Conservation (phyloP, 2,329 filamentous ascomycete genomes). For the Xylaria sp. region DNA sequence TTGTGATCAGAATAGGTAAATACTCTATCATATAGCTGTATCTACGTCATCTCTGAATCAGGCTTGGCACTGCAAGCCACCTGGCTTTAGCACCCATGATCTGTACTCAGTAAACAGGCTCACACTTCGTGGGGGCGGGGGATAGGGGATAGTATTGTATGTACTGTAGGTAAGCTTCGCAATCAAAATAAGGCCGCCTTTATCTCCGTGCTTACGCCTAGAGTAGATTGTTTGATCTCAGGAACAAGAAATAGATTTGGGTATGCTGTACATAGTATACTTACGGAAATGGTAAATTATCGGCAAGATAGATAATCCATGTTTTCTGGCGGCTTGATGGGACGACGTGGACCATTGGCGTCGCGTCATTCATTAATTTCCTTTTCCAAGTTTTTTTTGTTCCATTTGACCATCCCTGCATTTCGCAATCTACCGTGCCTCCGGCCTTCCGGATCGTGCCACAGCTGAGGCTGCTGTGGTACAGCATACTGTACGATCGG, state of each 20-base stretch:
- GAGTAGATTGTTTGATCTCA: neutral
- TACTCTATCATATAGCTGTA: conserved; percentile 6
- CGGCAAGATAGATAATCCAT: conserved; percentile 6
- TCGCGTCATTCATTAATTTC: conserved; percentile 29
- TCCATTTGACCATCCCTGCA: conserved; percentile 18
- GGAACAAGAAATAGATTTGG: neutral
- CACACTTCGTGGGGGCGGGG: conserved; percentile 1
- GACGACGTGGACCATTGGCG: conserved; percentile 22
- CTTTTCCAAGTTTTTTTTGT: conserved; percentile 29
- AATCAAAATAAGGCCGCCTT: neutral
- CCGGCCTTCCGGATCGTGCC: conserved; percentile 34
- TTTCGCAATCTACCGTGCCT: conserved; percentile 15
- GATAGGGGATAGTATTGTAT: neutral
- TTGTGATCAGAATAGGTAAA: neutral
- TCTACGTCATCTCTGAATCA: conserved; percentile 29
- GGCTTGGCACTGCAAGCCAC: conserved; percentile 28
- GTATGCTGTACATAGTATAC: neutral
- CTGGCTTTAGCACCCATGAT: conserved; percentile 10
- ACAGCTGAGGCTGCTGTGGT: conserved; percentile 6
- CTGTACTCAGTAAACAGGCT: neutral
- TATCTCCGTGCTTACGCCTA: neutral
- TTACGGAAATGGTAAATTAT: neutral
- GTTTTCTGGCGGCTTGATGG: conserved; percentile 11
- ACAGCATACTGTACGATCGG: conserved; percentile 19
- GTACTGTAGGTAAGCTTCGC: neutral